phyloP scores from a whole-genome alignment of 139 green algal genomes.

The Coccomyxa sp. region DNA sequence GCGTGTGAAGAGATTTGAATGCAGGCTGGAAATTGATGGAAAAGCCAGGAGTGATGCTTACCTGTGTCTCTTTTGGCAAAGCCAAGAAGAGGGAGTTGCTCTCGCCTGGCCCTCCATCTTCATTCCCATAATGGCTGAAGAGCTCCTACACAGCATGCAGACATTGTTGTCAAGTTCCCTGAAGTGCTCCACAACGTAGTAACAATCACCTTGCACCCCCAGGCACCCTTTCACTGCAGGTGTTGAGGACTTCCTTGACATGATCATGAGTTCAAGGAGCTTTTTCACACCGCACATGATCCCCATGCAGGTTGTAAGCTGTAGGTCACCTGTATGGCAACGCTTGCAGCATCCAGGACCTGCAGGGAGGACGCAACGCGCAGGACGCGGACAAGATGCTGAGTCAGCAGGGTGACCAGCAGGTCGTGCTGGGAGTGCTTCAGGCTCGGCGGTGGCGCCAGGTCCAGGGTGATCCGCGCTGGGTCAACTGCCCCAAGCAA shows the following conservation, averaged over 20 bases:
- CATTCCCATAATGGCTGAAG: conserved; percentile 24
- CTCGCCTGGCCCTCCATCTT: not conserved
- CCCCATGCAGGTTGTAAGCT: no score
- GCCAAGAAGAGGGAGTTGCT: conserved; percentile 52
- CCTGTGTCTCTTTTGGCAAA: conserved; percentile 35
- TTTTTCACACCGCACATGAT: no score
- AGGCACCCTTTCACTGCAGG: no score
- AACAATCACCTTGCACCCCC: no score
- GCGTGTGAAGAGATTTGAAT: no score
- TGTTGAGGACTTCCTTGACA: no score
- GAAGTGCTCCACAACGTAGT: no score
- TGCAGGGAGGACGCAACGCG: conserved; percentile 62
- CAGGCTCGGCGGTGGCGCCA: conserved; percentile 10
- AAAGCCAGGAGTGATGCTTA: no score
- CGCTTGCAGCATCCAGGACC: conserved; percentile 65
- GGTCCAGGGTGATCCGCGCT: conserved; percentile 35
- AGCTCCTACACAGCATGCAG: conserved; percentile 25
- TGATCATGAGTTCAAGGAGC: no score
- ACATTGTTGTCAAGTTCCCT: not conserved
- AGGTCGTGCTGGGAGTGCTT: conserved; percentile 22
- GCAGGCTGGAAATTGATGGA: no score
- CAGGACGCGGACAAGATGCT: conserved; percentile 79
- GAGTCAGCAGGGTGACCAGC: conserved; percentile 31
- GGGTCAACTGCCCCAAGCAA: conserved; percentile 80
- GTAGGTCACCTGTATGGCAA: conserved; percentile 65